Evolutionary conservation across 139 green algal genomes (phyloP), one percentile per base, ranked within the genome.

Genomic region (Monoraphidium neglectum): DNA sequence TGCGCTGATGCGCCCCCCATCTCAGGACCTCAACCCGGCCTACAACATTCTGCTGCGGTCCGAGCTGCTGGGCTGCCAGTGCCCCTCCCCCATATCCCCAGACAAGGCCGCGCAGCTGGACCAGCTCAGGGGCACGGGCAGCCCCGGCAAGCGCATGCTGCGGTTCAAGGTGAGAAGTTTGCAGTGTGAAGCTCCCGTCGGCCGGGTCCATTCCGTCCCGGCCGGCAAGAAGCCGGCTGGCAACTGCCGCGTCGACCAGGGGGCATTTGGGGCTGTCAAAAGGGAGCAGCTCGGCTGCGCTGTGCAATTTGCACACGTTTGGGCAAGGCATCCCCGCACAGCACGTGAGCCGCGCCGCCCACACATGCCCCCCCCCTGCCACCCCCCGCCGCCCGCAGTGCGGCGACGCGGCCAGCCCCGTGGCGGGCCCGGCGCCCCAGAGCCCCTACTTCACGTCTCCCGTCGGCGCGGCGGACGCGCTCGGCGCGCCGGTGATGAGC

Each of bases 1-100:
- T n/a, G 32, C 28, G 35, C 16, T 32, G 64, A 18, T 37, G 12
- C 13, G 71, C 21, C 49, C 49, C 12, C 40, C 3, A 72, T 67
- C 46, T 30, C 66, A 94, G 79, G 90, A 95, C 61, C 33, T 87
- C 15, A 87, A 90, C 21, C 87, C 88, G 0, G 92, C 91, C 0
- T 98, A 98, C 84, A 89, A 88, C 76, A 74, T 88, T 72, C 78
- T 98, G 71, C 85, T 98, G 46, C 83, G 89, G 12, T 80, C 80
- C 33, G 80, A 89, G 80, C 86, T 95, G 76, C 87, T 95, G 38
- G 91, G 91, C 13, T 84, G 80, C 49, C 61, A 86, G 1, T 79
- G 72, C n/a, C 69, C 83, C 21, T 64, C 51, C 59, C 74, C 81
- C 28, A 82, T 84, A 13, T 87, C 84, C 4, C 81, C 89, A 2